These are phyloP conservation scores for Penicillium manginii DNA, from an alignment of 495 filamentous ascomycete genomes.

Conservation along the genomic window DNA sequence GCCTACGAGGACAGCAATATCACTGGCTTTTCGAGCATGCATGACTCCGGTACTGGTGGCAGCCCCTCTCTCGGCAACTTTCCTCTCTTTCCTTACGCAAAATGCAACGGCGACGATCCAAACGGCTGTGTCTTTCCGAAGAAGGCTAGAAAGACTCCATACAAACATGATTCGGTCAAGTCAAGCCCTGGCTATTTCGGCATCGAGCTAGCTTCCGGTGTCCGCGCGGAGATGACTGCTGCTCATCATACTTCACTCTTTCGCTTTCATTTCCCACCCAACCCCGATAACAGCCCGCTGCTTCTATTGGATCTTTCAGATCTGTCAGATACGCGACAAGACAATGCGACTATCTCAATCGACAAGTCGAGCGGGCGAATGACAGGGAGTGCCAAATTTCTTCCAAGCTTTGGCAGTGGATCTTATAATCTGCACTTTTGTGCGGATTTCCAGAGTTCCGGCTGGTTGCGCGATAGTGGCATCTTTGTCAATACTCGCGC, in stretches of 20 bases:
- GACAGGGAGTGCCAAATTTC: slow-evolving; percentile 67
- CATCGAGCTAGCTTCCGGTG: slow-evolving; percentile 61
- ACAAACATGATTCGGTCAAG: slow-evolving; percentile 57
- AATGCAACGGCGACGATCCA: slow-evolving; percentile 65
- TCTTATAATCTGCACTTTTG: slow-evolving; percentile 71
- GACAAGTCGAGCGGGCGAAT: slow-evolving; percentile 65
- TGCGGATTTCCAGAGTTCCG: slow-evolving; percentile 61
- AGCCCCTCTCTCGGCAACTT: slow-evolving; percentile 76
- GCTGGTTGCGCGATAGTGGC: slow-evolving; percentile 44
- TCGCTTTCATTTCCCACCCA: slow-evolving; percentile 63
- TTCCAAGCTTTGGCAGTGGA: slow-evolving; percentile 68
- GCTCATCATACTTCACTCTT: slow-evolving; percentile 66
- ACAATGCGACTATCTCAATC: slow-evolving; percentile 64
- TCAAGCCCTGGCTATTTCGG: slow-evolving; percentile 73
- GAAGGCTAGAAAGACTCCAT: slow-evolving; percentile 48
- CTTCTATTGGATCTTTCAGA: slow-evolving; percentile 73
- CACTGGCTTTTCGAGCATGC: slow-evolving; percentile 75
- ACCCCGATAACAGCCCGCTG: slow-evolving; percentile 50
- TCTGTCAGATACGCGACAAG: slow-evolving; percentile 65
- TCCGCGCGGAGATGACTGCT: slow-evolving; percentile 65
- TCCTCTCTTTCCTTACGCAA: slow-evolving; percentile 68
- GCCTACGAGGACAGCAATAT: slow-evolving; percentile 67
- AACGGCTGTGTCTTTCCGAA: slow-evolving; percentile 70
- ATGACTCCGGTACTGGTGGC: slow-evolving; percentile 76
- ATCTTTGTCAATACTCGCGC: slow-evolving; percentile 49